A percentile compares a stretch with the other conserved stretches of the same genome.
These are phyloP conservation scores for Fusarium sp. DNA, from an alignment of 2,329 filamentous ascomycete genomes.

Conservation along the genomic window DNA sequence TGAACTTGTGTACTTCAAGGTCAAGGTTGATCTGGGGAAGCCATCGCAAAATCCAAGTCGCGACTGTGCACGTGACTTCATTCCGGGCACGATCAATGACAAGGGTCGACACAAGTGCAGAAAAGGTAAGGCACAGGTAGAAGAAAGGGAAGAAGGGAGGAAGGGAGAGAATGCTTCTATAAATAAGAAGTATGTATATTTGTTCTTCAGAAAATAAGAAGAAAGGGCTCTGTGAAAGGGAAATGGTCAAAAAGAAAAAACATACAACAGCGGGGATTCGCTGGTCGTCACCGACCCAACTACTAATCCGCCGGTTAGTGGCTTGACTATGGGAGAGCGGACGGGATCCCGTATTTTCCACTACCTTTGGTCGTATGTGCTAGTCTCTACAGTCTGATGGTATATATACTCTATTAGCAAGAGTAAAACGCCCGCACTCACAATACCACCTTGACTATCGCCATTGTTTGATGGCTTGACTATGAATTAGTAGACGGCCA, in stretches of 20 bases:
- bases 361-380: not conserved
- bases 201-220: no score
- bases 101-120: not conserved
- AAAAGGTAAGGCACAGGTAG: not conserved
- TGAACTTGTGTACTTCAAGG: not conserved
- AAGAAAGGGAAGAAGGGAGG: no score
- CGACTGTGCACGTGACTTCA: not conserved
- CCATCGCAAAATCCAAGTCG: not conserved
- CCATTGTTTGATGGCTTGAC: no score
- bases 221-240: fast-evolving
- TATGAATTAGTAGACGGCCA: not conserved
- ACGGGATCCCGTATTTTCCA: slow-evolving; percentile 2
- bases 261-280: not conserved
- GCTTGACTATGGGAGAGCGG: slow-evolving; percentile 11
- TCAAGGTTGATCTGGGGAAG: not conserved
- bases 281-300: not conserved
- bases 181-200: fast-evolving
- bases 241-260: not conserved
- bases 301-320: not conserved
- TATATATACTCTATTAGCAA: fast-evolving
- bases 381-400: fast-evolving
- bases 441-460: not conserved
- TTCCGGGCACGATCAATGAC: not conserved
- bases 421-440: no score
- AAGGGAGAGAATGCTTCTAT: no score